Base-by-base conservation (phyloP, 352 stramenopile genomes). In the Globisporangium polare region DNA sequence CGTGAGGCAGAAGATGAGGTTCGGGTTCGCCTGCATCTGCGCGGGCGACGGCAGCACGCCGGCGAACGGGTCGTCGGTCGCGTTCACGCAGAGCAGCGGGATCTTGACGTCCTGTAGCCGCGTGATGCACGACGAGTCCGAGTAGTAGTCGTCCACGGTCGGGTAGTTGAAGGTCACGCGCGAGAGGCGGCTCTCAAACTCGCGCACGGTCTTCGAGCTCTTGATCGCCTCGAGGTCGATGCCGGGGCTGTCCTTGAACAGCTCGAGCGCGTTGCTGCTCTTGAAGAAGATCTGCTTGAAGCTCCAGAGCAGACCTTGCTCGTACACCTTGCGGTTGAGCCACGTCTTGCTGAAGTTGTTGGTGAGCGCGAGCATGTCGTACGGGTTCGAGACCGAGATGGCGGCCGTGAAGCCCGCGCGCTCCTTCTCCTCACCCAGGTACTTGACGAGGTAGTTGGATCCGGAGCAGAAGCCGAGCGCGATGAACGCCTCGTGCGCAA, bases 371-470 rank as follows among this genome's bases (percentile, higher is more conserved):
- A 73, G 66, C 33, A 94, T 67, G 59, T 91, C 78, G 49, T 87
- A 94, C 22, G 84, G 84, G 31, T 94, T 94, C 15, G 78, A 78
- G 7, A 92, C 71, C 12, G 82, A 89, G 24, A 94, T 68, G 9
- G 68, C 83, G 13, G 77, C 84, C 0, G 74, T 79, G 3, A 92
- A 62, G 2, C 64, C 61, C 4, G 71, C 64, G 31, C 69, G n/a
- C 0, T 82, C 65, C 2, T 65, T 53, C 51, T 90, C 71, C 63
- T 94, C 84, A 0, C 84, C 84, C 9, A 94, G 56, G 70, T 86
- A 94, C 67, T 94, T 94, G 45, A 88, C 76, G 49, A 94, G 64
- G 15, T 90, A 74, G 62, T 94, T 94, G 17, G 80, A 79, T 27
- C 84, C 84, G 71, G 90, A 86, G 26, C 80, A 94, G 56, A 89